These are phyloP conservation scores for Debaryomycetaceae sp. DNA, from an alignment of 1,139 yeast genomes.

Conservation along the genomic window DNA sequence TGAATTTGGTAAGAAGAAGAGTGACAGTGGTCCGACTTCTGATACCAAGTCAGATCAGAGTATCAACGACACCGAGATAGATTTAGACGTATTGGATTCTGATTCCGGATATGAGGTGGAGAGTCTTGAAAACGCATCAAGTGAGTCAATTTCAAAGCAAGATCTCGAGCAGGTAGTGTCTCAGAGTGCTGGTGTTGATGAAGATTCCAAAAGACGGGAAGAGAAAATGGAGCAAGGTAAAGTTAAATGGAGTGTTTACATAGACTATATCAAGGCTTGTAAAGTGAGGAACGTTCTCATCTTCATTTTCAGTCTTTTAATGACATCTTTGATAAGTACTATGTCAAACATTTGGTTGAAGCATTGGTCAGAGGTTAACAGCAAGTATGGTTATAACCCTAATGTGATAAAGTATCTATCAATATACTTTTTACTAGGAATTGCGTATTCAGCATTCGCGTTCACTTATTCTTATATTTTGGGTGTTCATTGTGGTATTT, in stretches of 20 bases:
- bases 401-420: constrained; percentile 66
- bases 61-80: constrained; percentile 10
- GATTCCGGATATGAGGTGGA: constrained; percentile 32
- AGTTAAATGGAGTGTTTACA: constrained; percentile 86
- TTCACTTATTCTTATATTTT: constrained; percentile 55
- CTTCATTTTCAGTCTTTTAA: constrained; percentile 48
- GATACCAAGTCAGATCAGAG: constrained; percentile 10
- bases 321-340: constrained; percentile 55
- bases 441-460: constrained; percentile 46
- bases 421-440: constrained; percentile 71
- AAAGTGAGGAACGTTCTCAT: constrained; percentile 64
- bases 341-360: constrained; percentile 83
- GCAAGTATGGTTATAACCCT: constrained; percentile 68
- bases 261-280: constrained; percentile 84
- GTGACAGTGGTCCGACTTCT: constrained; percentile 8
- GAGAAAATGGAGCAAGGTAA: constrained; percentile 93
- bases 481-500: constrained; percentile 83
- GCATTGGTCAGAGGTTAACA: constrained; percentile 93
- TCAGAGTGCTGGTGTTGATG: constrained; percentile 41
- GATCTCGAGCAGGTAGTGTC: constrained; percentile 34
- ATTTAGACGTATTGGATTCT: constrained; percentile 24
- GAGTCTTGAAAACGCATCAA: constrained; percentile 70
- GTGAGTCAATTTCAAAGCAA: constrained; percentile 45
- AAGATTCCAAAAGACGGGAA: constrained; percentile 42
- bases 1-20: constrained; percentile 60